A percentile compares a stretch with the other conserved stretches of the same genome.
Conservation (phyloP, 75 land plant species). For the Ceratopteris richardii region DNA sequence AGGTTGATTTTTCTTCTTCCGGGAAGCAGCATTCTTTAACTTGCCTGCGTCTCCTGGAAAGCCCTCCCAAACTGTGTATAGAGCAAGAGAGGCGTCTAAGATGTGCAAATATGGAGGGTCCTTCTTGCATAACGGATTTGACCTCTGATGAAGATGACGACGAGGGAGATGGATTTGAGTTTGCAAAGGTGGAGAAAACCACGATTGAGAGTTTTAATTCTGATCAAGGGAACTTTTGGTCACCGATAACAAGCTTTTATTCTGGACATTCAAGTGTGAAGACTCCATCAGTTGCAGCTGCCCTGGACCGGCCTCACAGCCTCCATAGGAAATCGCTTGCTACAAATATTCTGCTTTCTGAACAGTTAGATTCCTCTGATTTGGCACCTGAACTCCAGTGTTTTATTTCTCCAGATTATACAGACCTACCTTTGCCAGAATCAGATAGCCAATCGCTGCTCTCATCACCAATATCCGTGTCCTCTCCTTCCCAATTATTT, state of each 20-base stretch:
- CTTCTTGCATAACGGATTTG: background rate
- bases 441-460: background rate
- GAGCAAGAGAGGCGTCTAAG: conserved; percentile 15
- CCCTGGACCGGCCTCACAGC: background rate
- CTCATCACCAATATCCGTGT: background rate
- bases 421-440: background rate
- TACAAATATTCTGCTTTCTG: background rate
- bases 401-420: background rate
- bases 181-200: conserved; percentile 1
- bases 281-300: background rate
- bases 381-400: background rate
- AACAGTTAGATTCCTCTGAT: background rate
- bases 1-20: background rate
- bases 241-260: no score
- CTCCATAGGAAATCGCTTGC: background rate
- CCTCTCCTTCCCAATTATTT: background rate
- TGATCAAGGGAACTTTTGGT: background rate
- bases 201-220: background rate
- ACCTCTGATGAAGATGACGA: background rate
- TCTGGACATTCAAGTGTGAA: background rate
- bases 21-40: background rate
- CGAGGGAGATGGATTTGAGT: conserved; percentile 2
- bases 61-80: background rate
- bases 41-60: no score
- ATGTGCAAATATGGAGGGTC: conserved; percentile 6